phyloP scores from a whole-genome alignment of 805 yeast species.

The Pichia californica region DNA sequence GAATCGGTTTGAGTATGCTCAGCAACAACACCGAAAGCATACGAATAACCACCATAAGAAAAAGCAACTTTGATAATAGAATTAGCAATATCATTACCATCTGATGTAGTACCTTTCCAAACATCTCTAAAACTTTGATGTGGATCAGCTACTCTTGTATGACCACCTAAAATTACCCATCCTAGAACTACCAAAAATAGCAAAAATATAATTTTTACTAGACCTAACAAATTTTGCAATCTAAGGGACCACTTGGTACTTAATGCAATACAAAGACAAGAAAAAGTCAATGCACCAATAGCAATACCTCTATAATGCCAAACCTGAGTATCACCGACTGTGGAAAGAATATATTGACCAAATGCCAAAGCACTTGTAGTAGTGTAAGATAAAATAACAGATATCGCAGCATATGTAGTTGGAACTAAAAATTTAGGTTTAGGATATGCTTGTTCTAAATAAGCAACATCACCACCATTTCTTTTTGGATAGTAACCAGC shows the following conservation, averaged over 20 bases:
- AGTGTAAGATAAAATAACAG: slow-evolving; percentile 78
- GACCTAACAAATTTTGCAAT: slow-evolving; percentile 59
- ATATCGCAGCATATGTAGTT: slow-evolving; percentile 61
- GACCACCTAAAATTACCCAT: slow-evolving; percentile 78
- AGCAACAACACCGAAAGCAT: slow-evolving; percentile 33
- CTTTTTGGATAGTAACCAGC: slow-evolving; percentile 40
- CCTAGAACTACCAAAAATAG: slow-evolving; percentile 68
- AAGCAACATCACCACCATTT: slow-evolving; percentile 84
- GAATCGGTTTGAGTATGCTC: slow-evolving; percentile 34
- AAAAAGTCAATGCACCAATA: slow-evolving; percentile 63
- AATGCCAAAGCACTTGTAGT: slow-evolving; percentile 77
- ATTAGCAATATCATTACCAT: slow-evolving; percentile 36
- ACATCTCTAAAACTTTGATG: slow-evolving; percentile 29
- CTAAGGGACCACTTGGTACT: slow-evolving; percentile 61
- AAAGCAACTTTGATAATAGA: slow-evolving; percentile 40
- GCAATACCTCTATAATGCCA: slow-evolving; percentile 81
- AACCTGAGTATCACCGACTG: slow-evolving; percentile 63
- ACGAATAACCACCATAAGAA: slow-evolving; percentile 36
- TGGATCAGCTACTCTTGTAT: slow-evolving; percentile 33
- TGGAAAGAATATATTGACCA: slow-evolving; percentile 70
- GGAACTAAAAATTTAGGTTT: slow-evolving; percentile 66
- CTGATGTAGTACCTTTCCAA: slow-evolving; percentile 36
- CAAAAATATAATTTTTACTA: slow-evolving; percentile 68
- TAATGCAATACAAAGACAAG: slow-evolving; percentile 55
- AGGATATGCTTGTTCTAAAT: slow-evolving; percentile 62